Evolutionary conservation across 305 asterid genomes (phyloP).

Genomic region (Fraxinus dipetala): DNA sequence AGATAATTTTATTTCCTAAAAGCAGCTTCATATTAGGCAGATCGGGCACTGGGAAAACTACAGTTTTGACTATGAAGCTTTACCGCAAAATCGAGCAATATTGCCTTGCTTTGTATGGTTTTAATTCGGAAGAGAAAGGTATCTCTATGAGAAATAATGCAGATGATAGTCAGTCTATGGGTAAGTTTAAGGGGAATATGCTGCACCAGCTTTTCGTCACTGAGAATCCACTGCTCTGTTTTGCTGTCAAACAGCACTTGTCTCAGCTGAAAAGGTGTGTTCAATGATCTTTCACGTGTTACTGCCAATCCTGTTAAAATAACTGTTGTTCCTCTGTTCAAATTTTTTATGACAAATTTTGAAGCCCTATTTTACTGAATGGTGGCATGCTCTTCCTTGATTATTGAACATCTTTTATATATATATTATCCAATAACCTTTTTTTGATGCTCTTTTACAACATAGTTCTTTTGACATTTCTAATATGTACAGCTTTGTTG

Average conservation of each 20-base stretch:
- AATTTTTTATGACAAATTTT: not conserved
- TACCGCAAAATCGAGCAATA: constrained; percentile 47
- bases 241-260: constrained; percentile 66
- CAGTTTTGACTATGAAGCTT: constrained; percentile 65
- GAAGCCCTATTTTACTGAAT: not conserved
- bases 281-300: not conserved
- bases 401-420: not conserved
- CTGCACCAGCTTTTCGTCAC: constrained; percentile 70
- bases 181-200: constrained; percentile 14
- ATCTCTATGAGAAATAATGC: not conserved
- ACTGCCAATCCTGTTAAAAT: not conserved
- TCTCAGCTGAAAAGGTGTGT: constrained; percentile 54
- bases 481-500: constrained; percentile 38
- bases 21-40: constrained; percentile 75
- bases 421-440: not conserved
- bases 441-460: not conserved
- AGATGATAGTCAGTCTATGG: not conserved
- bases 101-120: constrained; percentile 36
- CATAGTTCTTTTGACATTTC: not conserved
- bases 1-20: constrained; percentile 42
- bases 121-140: constrained; percentile 11
- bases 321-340: not conserved
- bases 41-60: constrained; percentile 75
- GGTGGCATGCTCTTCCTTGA: not conserved
- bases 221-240: constrained; percentile 63